phyloP scores from a whole-genome alignment of 208 protist genomes.

The Crithidia expoeki region DNA sequence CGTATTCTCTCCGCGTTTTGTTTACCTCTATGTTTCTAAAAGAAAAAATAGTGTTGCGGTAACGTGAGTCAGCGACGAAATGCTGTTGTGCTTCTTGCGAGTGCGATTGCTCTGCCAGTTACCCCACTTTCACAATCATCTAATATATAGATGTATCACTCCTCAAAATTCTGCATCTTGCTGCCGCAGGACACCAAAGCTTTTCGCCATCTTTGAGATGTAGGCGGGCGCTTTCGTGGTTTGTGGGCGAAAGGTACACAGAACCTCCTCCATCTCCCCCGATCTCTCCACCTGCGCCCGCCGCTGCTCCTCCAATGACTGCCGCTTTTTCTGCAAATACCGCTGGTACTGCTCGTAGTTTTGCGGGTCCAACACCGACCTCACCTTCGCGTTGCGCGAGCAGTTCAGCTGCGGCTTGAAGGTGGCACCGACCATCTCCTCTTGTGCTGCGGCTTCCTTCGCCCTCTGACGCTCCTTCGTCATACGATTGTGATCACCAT shows the following conservation, averaged over 20 bases:
- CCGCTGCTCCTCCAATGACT: constrained; percentile 36
- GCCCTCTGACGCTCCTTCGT: constrained; percentile 24
- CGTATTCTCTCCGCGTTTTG: too few relatives aligned
- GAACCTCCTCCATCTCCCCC: constrained; percentile 37
- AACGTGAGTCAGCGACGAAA: too few relatives aligned
- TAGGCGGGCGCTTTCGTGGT: constrained; percentile 71
- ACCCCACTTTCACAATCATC: too few relatives aligned
- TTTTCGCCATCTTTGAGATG: constrained; percentile 72
- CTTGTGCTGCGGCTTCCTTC: constrained; percentile 40
- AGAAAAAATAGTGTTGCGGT: too few relatives aligned
- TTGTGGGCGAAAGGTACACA: constrained; percentile 74
- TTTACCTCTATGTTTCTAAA: too few relatives aligned
- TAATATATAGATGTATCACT: not conserved
- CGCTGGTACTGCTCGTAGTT: constrained; percentile 53
- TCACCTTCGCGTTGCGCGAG: constrained; percentile 42
- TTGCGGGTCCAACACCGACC: constrained; percentile 56
- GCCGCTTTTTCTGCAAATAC: constrained; percentile 38
- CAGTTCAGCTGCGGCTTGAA: constrained; percentile 56
- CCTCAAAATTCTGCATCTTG: constrained; percentile 51
- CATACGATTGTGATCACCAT: constrained; percentile 41
- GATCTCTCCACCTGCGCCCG: constrained; percentile 35
- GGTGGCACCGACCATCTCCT: constrained; percentile 42
- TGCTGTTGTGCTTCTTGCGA: too few relatives aligned
- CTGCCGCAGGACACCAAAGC: constrained; percentile 69
- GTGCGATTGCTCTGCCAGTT: too few relatives aligned